Evolutionary conservation across 345 rosid species (phyloP).

Genomic region (Iberis pinnata): DNA sequence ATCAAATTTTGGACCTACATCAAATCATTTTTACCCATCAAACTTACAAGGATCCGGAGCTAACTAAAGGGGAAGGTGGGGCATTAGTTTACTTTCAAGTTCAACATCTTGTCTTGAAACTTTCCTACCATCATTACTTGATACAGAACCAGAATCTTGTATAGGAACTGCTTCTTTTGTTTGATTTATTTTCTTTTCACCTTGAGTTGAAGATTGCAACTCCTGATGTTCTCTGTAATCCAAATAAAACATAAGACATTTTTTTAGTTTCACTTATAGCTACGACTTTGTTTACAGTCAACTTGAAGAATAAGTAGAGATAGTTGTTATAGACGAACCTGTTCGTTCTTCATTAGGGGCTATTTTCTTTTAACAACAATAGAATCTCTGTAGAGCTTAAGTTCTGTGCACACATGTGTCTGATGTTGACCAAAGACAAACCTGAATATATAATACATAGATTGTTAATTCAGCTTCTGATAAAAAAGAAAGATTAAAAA

Average conservation of each 20-base stretch:
- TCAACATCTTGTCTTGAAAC: constrained; percentile 95
- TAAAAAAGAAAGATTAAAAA: too few species aligned
- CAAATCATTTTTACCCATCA: too few species aligned
- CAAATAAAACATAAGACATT: constrained; percentile 4
- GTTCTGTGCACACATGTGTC: too few species aligned
- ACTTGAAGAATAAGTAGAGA: too few species aligned
- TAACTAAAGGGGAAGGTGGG: not conserved
- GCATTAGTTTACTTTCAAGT: constrained; percentile 44
- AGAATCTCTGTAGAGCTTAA: too few species aligned
- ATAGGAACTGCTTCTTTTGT: constrained; percentile 57
- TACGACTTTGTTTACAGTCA: too few species aligned
- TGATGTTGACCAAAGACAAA: too few species aligned
- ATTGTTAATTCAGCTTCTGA: too few species aligned
- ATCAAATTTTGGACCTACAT: constrained; percentile 50
- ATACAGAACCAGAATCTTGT: constrained; percentile 81
- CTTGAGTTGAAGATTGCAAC: constrained; percentile 57
- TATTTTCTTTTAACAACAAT: too few species aligned
- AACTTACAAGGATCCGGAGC: too few species aligned
- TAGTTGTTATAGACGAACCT: constrained; percentile 17
- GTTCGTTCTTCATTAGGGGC: constrained; percentile 35
- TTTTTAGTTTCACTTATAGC: not conserved
- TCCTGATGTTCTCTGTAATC: constrained; percentile 53
- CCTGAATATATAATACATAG: too few species aligned
- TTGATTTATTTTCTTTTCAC: constrained; percentile 59
- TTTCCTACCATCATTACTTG: constrained; percentile 76